Conservation (phyloP, 2,329 filamentous ascomycete genomes). For the Escovopsis sp. region DNA sequence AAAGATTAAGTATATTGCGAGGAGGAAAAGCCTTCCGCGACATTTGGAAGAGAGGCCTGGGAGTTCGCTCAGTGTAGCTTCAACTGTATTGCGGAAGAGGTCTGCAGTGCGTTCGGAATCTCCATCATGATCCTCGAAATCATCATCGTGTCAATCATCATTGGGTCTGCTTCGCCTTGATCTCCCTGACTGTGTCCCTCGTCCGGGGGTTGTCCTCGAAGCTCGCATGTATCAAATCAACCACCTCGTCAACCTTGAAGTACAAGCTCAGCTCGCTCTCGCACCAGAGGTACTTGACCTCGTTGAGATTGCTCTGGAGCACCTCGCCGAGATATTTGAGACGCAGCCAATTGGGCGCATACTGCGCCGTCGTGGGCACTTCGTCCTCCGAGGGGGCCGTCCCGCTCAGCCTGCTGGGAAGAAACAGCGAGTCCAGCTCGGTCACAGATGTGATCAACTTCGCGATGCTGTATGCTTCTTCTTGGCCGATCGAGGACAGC, state of each 20-base stretch:
- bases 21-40: too few relatives aligned
- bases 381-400: slow-evolving; percentile 19
- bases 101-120: too few relatives aligned
- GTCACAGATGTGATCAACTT: slow-evolving; percentile 42
- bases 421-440: slow-evolving; percentile 44
- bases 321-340: slow-evolving; percentile 51
- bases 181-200: slow-evolving; percentile 43
- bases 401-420: slow-evolving; percentile 26
- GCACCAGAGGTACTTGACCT: slow-evolving; percentile 48
- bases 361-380: slow-evolving; percentile 43
- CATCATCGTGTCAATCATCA: not conserved
- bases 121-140: too few relatives aligned
- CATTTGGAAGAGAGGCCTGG: too few relatives aligned
- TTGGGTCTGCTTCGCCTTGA: slow-evolving; percentile 30
- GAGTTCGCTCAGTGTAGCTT: too few relatives aligned
- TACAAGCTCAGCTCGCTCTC: slow-evolving; percentile 52
- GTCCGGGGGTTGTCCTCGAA: slow-evolving; percentile 49
- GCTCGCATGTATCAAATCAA: slow-evolving; percentile 47
- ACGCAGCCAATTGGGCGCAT: slow-evolving; percentile 46
- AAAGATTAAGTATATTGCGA: too few relatives aligned
- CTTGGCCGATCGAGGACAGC: slow-evolving; percentile 44
- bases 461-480: slow-evolving; percentile 48
- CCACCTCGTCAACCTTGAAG: slow-evolving; percentile 44
- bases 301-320: slow-evolving; percentile 50
- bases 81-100: too few relatives aligned